Conservation (phyloP, 2,329 filamentous ascomycete species). For the Chaetothyriales sp. region DNA sequence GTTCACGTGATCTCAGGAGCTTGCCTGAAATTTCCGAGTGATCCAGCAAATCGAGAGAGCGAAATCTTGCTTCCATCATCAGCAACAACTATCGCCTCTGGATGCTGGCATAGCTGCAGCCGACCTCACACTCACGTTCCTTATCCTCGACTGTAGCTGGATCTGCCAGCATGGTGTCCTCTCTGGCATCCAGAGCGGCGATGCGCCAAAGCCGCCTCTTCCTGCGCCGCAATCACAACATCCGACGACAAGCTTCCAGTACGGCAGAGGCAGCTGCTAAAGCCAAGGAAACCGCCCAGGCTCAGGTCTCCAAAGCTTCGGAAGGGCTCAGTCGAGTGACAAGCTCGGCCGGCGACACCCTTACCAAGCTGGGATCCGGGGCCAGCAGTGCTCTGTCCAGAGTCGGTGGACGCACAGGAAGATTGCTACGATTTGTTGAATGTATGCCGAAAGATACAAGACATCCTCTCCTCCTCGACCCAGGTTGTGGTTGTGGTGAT, state of each 20-base stretch:
- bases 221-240: slow-evolving; percentile 24
- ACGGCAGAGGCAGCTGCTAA: slow-evolving; percentile 31
- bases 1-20: not conserved
- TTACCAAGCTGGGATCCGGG: slow-evolving; percentile 56
- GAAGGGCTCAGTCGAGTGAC: slow-evolving; percentile 71
- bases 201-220: slow-evolving; percentile 34
- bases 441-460: slow-evolving; percentile 42
- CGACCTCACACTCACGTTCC: not conserved
- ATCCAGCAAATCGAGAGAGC: not conserved
- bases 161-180: not conserved
- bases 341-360: slow-evolving; percentile 62
- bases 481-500: not conserved
- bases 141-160: not conserved
- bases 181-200: slow-evolving; percentile 25
- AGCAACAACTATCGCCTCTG: not conserved
- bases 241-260: slow-evolving; percentile 33
- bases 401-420: slow-evolving; percentile 71
- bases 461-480: not conserved
- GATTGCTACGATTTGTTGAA: slow-evolving; percentile 64
- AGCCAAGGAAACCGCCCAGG: slow-evolving; percentile 29
- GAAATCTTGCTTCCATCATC: not conserved
- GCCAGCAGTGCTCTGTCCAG: slow-evolving; percentile 52
- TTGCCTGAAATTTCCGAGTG: not conserved
- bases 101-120: not conserved
- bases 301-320: slow-evolving; percentile 47